Base-by-base conservation (phyloP, 2,329 filamentous ascomycete species). In the Calonectria montana region DNA sequence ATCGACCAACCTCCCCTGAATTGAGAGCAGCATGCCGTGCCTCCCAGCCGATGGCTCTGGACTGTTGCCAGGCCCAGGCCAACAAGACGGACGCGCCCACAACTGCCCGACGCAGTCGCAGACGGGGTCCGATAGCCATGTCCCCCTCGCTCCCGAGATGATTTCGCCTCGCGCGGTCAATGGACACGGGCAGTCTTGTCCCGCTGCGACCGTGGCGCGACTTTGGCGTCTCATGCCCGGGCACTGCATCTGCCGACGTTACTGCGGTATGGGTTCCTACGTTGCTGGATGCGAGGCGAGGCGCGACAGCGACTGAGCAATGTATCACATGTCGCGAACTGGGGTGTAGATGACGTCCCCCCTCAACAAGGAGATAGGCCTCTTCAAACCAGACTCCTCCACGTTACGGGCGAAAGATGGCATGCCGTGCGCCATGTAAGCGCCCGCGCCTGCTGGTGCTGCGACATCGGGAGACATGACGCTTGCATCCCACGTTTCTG, bases 331-430 rank as follows among this genome's bases (percentile, higher is more conserved):
- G 53, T 39, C 35, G 35, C 35, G 35, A 39, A 15, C 53, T 59
- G 53, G 53, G 53, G 53, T 21, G 27, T 39, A 37, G 53, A 59
- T 59, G 35, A 23, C 53, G 53, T 31, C 53, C 53, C 31, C 53
- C 35, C 53, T 37, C 48, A 53, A 65, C 68, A 63, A 53, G 35
- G 47, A 50, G 63, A 29, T 48, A 59, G 31, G 31, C 53, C 15
- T 39, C 61, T 68, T 69, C 71, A 71, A 70, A 74, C 71, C 71
- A 72, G 65, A 43, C 63, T 59, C 65, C 41, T 73, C 73, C 76
- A 78, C 69, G 73, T 73, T 50, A 41, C 48, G 47, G 31, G 27
- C 39, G 29, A 57, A 31, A 57, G 45, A 48, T 8, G 39, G 47
- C 59, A 63, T 12, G 50, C 50, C n/a, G 41, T 45, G 35, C 39